These are phyloP conservation scores for Candida ovalis DNA, from an alignment of 805 yeast species.

Conservation along the genomic window DNA sequence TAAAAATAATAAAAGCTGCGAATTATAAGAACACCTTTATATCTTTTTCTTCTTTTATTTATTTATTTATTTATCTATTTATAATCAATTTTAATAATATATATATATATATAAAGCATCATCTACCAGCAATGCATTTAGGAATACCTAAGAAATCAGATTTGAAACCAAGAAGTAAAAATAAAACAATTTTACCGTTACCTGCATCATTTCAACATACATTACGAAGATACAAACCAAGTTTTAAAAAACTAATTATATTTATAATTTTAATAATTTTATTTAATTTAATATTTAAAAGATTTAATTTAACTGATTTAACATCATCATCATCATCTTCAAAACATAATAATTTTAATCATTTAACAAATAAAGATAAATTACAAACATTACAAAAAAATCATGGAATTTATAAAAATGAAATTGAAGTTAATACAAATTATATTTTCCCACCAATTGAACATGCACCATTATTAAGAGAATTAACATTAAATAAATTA, in stretches of 20 bases:
- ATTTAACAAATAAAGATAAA: conserved; percentile 24
- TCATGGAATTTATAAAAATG: conserved; percentile 44
- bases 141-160: conserved; percentile 26
- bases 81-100: neutral
- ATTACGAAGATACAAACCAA: conserved; percentile 10
- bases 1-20: no score
- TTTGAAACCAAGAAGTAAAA: conserved; percentile 20
- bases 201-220: conserved; percentile 17
- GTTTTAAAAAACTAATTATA: conserved; percentile 5
- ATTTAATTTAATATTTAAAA: neutral
- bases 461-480: conserved; percentile 58
- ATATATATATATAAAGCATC: no score
- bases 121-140: conserved; percentile 17
- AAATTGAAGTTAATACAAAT: conserved; percentile 45
- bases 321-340: conserved; percentile 6
- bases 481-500: conserved; percentile 49
- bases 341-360: conserved; percentile 14
- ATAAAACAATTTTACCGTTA: conserved; percentile 16
- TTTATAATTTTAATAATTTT: conserved; percentile 7
- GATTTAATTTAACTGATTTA: conserved; percentile 5
- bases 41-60: neutral
- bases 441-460: conserved; percentile 75
- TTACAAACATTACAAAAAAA: conserved; percentile 17
- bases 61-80: neutral
- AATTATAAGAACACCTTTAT: no score